Conservation (phyloP, 306 rosid species). For the Vigna mungo region DNA sequence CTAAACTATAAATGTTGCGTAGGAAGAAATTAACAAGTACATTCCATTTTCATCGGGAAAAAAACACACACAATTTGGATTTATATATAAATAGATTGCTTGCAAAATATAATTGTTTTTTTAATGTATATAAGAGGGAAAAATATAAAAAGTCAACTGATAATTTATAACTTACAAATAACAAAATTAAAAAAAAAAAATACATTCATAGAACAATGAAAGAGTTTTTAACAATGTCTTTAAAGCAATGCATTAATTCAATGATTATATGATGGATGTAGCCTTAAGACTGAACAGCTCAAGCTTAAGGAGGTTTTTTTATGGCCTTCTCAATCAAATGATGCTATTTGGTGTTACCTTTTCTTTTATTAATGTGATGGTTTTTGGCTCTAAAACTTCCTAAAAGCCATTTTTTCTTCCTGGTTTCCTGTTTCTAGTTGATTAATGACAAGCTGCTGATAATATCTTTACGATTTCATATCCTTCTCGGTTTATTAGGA, state of each 20-base stretch:
- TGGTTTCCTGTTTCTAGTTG: not conserved
- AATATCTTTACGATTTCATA: not conserved
- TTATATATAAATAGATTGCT: too few species aligned
- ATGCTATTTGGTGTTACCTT: not conserved
- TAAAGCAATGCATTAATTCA: not conserved
- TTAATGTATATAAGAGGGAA: too few species aligned
- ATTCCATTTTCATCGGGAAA: too few species aligned
- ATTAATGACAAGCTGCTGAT: not conserved
- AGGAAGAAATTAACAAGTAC: too few species aligned
- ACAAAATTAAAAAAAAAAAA: too few species aligned
- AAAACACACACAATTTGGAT: too few species aligned
- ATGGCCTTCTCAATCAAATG: not conserved
- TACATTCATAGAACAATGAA: too few species aligned
- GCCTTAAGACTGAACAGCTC: not conserved
- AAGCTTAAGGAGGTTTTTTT: not conserved
- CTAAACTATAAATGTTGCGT: too few species aligned
- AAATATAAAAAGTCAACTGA: too few species aligned
- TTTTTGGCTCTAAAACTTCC: slow-evolving; percentile 15
- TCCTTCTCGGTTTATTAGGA: not conserved
- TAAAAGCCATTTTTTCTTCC: slow-evolving; percentile 9
- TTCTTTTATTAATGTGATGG: not conserved
- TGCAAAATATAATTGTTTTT: too few species aligned
- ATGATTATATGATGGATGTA: too few species aligned
- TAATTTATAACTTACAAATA: too few species aligned
- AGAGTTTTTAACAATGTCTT: not conserved